Evolutionary conservation across 495 filamentous ascomycete genomes (phyloP).

Genomic region (Hypoxylon perforatum): DNA sequence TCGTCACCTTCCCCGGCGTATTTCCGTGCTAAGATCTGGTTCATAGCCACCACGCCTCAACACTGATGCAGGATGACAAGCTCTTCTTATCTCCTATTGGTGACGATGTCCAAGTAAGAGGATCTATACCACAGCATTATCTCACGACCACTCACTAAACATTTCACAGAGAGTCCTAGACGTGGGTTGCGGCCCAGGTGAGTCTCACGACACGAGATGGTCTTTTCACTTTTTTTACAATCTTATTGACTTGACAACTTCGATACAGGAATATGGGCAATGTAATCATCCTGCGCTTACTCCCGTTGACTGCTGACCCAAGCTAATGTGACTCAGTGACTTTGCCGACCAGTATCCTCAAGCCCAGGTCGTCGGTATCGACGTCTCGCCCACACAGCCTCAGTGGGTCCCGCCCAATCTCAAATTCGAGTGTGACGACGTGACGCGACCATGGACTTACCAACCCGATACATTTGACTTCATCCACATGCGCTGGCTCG

Average conservation of each 20-base stretch:
- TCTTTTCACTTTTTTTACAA: no score
- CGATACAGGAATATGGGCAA: constrained; percentile 52
- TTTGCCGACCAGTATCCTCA: constrained; percentile 66
- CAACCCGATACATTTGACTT: constrained; percentile 62
- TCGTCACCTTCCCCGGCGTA: not conserved
- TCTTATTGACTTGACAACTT: not conserved
- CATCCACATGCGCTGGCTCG: constrained; percentile 69
- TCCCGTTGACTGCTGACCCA: not conserved
- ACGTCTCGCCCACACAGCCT: constrained; percentile 64
- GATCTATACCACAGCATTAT: not conserved
- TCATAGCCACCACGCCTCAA: constrained; percentile 48
- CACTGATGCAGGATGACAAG: constrained; percentile 53
- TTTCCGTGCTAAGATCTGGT: not conserved
- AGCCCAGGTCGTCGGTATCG: constrained; percentile 65
- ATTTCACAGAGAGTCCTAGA: constrained; percentile 47
- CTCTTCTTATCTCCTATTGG: constrained; percentile 54
- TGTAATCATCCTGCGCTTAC: constrained; percentile 32
- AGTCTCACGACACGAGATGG: constrained; percentile 12
- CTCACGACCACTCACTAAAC: constrained; percentile 1
- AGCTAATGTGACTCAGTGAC: constrained; percentile 53
- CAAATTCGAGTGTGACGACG: constrained; percentile 67
- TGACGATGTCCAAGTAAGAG: constrained; percentile 42
- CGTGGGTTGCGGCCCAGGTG: constrained; percentile 52
- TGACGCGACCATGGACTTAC: constrained; percentile 62
- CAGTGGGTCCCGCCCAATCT: constrained; percentile 61